Conservation (phyloP, 2,329 filamentous ascomycete species). For the Aspergillus aculeatus region DNA sequence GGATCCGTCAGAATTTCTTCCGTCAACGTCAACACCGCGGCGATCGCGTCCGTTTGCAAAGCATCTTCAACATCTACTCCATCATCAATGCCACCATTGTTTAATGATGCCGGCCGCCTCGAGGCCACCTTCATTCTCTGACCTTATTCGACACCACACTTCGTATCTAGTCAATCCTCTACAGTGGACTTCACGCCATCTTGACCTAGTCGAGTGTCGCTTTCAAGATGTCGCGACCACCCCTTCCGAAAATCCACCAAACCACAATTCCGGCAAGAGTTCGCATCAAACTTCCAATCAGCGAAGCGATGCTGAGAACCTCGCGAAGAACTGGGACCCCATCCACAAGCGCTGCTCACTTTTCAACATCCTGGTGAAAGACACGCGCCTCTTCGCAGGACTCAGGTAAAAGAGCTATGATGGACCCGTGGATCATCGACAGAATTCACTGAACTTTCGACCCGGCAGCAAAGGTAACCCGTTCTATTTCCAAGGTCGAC, state of each 20-base stretch:
- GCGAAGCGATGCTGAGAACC: background rate
- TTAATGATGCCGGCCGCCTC: no score
- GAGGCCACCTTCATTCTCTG: no score
- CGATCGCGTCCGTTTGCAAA: no score
- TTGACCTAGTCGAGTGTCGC: constrained; percentile 14
- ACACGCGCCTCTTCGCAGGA: background rate
- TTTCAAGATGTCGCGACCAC: constrained; percentile 10
- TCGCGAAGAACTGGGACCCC: background rate
- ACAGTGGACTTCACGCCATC: constrained; percentile 14
- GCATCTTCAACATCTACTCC: no score
- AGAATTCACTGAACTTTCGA: background rate
- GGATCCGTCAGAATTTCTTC: no score
- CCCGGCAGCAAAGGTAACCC: constrained; percentile 4
- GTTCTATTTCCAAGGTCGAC: constrained; percentile 14
- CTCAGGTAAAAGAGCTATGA: background rate
- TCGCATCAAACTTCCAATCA: no score
- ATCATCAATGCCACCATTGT: no score
- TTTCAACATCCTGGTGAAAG: background rate
- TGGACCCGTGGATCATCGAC: no score
- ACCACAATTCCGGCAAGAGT: no score
- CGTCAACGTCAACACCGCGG: no score
- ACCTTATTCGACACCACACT: no score
- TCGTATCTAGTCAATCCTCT: constrained; percentile 6
- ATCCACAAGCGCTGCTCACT: background rate
- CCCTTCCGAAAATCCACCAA: no score